Base-by-base conservation (phyloP, 805 yeast genomes). In the Vanderwaltozyma polyspora region DNA sequence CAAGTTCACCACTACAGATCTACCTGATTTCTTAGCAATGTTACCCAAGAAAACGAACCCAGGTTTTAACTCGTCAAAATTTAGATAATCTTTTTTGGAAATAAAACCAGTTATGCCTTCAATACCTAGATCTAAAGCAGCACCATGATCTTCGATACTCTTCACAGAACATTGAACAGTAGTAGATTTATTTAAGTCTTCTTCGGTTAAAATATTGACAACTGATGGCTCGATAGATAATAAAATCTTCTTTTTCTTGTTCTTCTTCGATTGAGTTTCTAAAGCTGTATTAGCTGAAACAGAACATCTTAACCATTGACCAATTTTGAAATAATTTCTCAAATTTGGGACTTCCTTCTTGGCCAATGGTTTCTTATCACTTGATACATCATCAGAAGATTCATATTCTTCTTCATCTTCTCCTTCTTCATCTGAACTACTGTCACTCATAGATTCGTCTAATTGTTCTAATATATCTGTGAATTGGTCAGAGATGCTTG, bases 71-170 rank as follows among this genome's bases (percentile, higher is more conserved):
- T 46, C 31, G 14, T 60, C 66, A 6, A 61, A 40, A 9, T 62
- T 55, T 19, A 63, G 54, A 33, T 80, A 58, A 38, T 79, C 89
- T 44, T 78, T 79, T 43, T 72, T 76, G 2, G 93, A 70, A 31
- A 87, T 63, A 57, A 89, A 87, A 1, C 94, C 95, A 19, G 74
- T 62, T 7, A 69, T 37, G 5, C 67, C 70, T 7, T 57, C 56
- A 33, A 68, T 52, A 23, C 96, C 96, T 26, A 80, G 56, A 45
- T 78, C 79, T 28, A 89, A 60, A 37, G 83, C 72, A 17, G 76
- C 70, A 60, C 98, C 98, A 55, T 85, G 95, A 55, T 91, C 99
- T 66, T 91, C 97, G 17, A 83, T 60, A 31, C 93, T 79, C 41
- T 67, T 69, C 16, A 91, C 75, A 2, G 83, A 66, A 17, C 76